These are phyloP conservation scores for Suhomyces xylopsoci DNA, from an alignment of 805 yeast species.

Conservation along the genomic window DNA sequence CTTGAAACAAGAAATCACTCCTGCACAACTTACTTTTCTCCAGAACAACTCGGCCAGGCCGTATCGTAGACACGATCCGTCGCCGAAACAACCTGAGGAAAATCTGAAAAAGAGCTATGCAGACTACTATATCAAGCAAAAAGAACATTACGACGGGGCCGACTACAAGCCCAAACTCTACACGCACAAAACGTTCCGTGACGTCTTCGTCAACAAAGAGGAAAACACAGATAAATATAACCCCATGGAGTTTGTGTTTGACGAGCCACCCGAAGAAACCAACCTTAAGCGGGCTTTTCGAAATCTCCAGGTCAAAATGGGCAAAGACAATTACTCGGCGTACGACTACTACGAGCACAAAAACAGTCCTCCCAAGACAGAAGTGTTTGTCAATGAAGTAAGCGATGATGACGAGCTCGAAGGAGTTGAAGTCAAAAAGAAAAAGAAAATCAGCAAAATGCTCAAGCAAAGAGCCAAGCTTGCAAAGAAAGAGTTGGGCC, in stretches of 20 bases:
- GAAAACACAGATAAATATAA: constrained; percentile 30
- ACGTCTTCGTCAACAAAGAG: constrained; percentile 33
- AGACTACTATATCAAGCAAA: constrained; percentile 38
- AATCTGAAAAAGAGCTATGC: constrained; percentile 10
- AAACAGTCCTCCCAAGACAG: constrained; percentile 15
- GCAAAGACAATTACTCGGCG: constrained; percentile 28
- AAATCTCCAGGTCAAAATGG: constrained; percentile 26
- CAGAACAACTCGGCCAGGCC: constrained; percentile 11
- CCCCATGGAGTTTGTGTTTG: constrained; percentile 41
- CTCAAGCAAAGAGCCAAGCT: constrained; percentile 18
- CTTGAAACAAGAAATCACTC: constrained; percentile 34
- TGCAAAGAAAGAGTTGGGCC: constrained; percentile 23
- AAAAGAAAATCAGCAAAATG: constrained; percentile 8
- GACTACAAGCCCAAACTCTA: constrained; percentile 33
- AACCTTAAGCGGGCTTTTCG: constrained; percentile 24
- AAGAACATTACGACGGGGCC: constrained; percentile 33
- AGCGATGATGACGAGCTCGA: constrained; percentile 15
- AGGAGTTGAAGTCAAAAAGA: constrained; percentile 8
- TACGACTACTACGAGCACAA: constrained; percentile 33
- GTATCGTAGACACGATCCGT: neutral
- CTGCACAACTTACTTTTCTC: constrained; percentile 33
- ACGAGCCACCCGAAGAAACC: constrained; percentile 17
- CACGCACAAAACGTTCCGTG: constrained; percentile 38
- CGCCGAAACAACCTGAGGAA: neutral
- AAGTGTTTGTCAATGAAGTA: constrained; percentile 15